A percentile compares a stretch with the other conserved stretches of the same genome.
phyloP scores from a whole-genome alignment of 148 eudicot genomes.

The Hydrangea macrophylla region DNA sequence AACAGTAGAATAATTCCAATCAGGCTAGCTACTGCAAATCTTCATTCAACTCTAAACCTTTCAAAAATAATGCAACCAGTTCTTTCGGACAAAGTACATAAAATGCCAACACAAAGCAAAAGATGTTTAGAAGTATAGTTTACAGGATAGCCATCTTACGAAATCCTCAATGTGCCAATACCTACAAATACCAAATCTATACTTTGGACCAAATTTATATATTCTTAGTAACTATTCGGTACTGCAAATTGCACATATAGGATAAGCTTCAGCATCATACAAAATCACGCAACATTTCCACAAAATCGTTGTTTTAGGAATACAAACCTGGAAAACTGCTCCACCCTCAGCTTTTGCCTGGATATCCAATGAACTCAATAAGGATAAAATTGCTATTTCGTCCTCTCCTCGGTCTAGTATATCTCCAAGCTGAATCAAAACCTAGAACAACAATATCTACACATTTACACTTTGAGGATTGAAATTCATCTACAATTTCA shows the following conservation, averaged over 20 bases:
- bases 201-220: neutral
- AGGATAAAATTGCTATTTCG: conserved; percentile 90
- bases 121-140: neutral
- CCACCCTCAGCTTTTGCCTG: conserved; percentile 89
- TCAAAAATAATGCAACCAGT: neutral
- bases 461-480: neutral
- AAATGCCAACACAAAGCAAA: neutral
- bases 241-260: neutral
- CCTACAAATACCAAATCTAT: neutral
- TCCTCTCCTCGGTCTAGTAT: conserved; percentile 94
- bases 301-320: neutral
- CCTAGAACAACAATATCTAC: conserved; percentile 42
- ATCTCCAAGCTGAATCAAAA: conserved; percentile 89
- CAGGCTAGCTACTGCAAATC: neutral
- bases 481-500: neutral
- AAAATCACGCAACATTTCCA: neutral
- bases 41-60: neutral
- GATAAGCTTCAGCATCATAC: neutral
- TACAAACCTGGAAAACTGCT: conserved; percentile 87
- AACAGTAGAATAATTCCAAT: neutral
- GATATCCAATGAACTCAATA: conserved; percentile 70
- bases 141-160: neutral
- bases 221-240: neutral
- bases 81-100: neutral
- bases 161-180: neutral